Base-by-base conservation (phyloP, 352 stramenopile species). In the Pythium myriotylum region DNA sequence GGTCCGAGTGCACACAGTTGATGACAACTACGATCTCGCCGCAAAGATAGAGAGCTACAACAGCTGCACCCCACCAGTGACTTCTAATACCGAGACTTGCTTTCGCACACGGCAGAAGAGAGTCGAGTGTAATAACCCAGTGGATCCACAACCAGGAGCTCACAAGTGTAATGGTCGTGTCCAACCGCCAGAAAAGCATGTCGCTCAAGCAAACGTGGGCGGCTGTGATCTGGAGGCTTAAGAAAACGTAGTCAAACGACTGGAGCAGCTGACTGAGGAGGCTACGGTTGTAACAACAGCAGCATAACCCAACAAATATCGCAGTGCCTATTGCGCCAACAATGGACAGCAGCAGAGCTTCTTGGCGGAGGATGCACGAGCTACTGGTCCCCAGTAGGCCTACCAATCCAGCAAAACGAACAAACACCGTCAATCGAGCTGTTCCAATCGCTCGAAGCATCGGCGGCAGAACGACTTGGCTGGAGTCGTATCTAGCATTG, bases 171-270 rank as follows among this genome's bases (percentile, higher is more conserved):
- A 24, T 26, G 16, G 26, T 27, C 0, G 48, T 24, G 2, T n/a
- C 23, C 8, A 58, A 16, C 1, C 32, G 39, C 52, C 58, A 64
- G n/a, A 55, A 26, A 4, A 71, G 47, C 22, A 62, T 60, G 22
- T 71, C 64, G 7, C 22, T 22, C 0, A 67, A 10, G n/a, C 64
- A 67, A 0, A 64, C 2, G 27, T 65, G 65, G 4, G 55, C 54
- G 9, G 55, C 39, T 2, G 59, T 54, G 37, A 72, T 42, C 29
- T 72, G 59, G 17, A 61, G 19, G 4, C 54, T 62, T 20, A 72
- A 14, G 41, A 68, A 68, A 2, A 62, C 13, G 17, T 65, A 68
- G 55, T 68, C 61, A 37, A 72, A 68, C 13, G 65, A 65, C 3
- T 14, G 13, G 19, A 22, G 24, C 20, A 62, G 1, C 6, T 39